phyloP scores from a whole-genome alignment of 371 early-diverging fungal genomes.

The Circinella minor region DNA sequence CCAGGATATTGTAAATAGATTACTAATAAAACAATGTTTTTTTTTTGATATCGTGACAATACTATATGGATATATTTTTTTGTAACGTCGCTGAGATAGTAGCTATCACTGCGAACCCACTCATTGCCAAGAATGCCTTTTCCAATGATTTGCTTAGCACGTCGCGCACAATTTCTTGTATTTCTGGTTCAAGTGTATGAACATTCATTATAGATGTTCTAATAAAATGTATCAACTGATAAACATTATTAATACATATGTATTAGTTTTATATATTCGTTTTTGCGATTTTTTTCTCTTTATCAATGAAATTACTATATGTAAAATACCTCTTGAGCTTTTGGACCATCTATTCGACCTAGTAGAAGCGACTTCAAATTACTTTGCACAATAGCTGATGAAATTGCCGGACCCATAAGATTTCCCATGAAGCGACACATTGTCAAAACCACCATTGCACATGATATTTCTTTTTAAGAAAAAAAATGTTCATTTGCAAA shows the following conservation, averaged over 20 bases:
- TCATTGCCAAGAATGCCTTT: neutral
- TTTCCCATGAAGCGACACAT: conserved; percentile 51
- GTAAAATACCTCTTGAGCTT: conserved; percentile 11
- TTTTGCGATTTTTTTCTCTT: too few relatives aligned
- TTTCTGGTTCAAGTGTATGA: conserved; percentile 28
- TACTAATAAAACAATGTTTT: too few relatives aligned
- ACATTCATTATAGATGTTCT: conserved; percentile 39
- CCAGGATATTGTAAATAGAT: too few relatives aligned
- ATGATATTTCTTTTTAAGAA: conserved; percentile 39
- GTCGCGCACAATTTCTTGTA: conserved; percentile 24
- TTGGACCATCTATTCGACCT: conserved; percentile 2
- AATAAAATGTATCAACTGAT: conserved; percentile 35
- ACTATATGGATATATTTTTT: neutral
- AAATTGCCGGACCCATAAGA: conserved; percentile 45
- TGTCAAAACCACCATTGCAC: conserved; percentile 51
- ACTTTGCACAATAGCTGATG: conserved; percentile 7
- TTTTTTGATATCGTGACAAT: neutral
- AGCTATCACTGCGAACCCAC: neutral
- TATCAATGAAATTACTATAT: too few relatives aligned
- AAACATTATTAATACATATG: neutral
- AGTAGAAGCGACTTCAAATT: conserved; percentile 3
- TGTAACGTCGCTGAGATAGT: neutral
- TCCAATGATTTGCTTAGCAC: neutral
- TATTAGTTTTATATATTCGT: neutral
- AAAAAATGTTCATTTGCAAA: too few relatives aligned